Conservation (phyloP, 2,329 filamentous ascomycete genomes). For the Epichloe sylvatica region DNA sequence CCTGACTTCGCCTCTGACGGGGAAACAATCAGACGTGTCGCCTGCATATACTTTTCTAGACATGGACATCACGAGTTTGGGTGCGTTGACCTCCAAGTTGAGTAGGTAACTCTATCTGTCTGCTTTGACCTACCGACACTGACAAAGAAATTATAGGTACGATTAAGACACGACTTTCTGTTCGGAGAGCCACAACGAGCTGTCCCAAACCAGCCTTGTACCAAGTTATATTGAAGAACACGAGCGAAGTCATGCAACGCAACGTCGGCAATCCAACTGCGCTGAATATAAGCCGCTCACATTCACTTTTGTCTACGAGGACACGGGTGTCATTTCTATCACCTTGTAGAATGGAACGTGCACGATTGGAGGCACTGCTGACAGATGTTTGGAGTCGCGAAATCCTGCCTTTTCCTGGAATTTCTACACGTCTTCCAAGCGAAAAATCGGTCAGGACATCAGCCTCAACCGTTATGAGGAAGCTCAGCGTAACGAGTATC, state of each 20-base stretch:
- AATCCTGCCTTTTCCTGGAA: conserved; percentile 67
- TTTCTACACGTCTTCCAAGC: conserved; percentile 49
- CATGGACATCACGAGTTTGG: conserved; percentile 59
- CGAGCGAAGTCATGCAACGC: conserved; percentile 49
- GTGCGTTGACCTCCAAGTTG: conserved; percentile 60
- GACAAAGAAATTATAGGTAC: conserved; percentile 30
- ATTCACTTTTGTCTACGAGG: conserved; percentile 60
- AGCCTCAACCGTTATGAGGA: conserved; percentile 78
- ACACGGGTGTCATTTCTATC: conserved; percentile 54
- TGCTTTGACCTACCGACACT: not conserved
- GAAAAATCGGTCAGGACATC: conserved; percentile 63
- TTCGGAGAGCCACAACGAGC: conserved; percentile 64
- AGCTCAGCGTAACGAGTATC: conserved; percentile 71
- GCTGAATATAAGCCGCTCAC: conserved; percentile 57
- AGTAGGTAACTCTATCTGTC: conserved; percentile 26
- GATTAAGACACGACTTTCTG: conserved; percentile 55
- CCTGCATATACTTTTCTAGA: conserved; percentile 49
- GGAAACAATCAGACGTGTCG: conserved; percentile 30
- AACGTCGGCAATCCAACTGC: conserved; percentile 26
- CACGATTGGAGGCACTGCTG: conserved; percentile 60
- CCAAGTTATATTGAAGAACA: conserved; percentile 80
- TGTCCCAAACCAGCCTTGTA: conserved; percentile 52
- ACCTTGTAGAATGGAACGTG: conserved; percentile 60
- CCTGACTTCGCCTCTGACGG: conserved; percentile 41
- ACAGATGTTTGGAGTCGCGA: conserved; percentile 76